Base-by-base conservation (phyloP, 192 early-diverging fungal genomes). In the Backusella macrospora region DNA sequence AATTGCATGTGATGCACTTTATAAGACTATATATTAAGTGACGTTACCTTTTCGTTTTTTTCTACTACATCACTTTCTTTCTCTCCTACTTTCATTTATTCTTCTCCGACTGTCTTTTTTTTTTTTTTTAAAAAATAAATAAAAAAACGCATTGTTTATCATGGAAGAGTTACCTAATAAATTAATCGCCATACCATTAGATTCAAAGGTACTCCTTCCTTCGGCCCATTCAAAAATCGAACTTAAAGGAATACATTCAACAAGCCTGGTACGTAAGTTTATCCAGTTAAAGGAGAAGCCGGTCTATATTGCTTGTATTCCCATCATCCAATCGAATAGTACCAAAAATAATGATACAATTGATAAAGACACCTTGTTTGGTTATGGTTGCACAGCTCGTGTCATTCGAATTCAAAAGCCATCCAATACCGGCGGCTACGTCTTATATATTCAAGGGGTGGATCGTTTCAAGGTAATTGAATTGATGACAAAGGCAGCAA, bases 381-480 rank as follows among this genome's bases (percentile, higher is more conserved):
- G 67, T 10, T 82, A 70, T 44, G 85, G 88, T 9, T 89, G 83
- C 74, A 75, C 79, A 13, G 89, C 81, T 62, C 82, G 85, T 39
- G 72, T 90, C 62, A 73, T 86, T 40, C 74, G 78, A 21, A 69
- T 83, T 34, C 85, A 89, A 49, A 84, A 89, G 29, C 2, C 2
- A 67, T 76, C 82, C 39, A 82, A 83, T 6, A 81, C 81, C 49
- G 89, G 87, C 49, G 89, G 87, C 21, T 86, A 83, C 13, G 91
- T 92, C 68, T 86, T 90, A 3, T 83, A 87, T 63, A 78, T 92
- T 6, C 89, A 94, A 83, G 92, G 92, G 80, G 62, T 66, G 16
- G 18, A 15, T 29, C 86, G 92, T 14, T 85, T 92, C 59, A 84
- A 79, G 12, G 71, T 93, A 18, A 79, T 88, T 45, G 74, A 76